Evolutionary conservation across 129 eudicot species (phyloP).

Genomic region (Helianthus annuus): HanXRQr2.0-SUNRISE NC_035445.2:31980945-31981444

Average conservation of each 20-base stretch:
- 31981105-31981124: slow-evolving; percentile 47
- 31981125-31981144: slow-evolving; percentile 32
- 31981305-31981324: slow-evolving; percentile 55
- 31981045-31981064: slow-evolving; percentile 4
- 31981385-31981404: slow-evolving; percentile 54
- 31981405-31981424: slow-evolving; percentile 54
- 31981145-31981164: slow-evolving; percentile 41
- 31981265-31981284: slow-evolving; percentile 43
- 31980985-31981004: neutral
- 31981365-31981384: slow-evolving; percentile 61
- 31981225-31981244: neutral
- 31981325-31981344: slow-evolving; percentile 46
- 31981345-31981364: slow-evolving; percentile 53
- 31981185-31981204: slow-evolving; percentile 57
- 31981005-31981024: neutral
- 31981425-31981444: slow-evolving; percentile 62
- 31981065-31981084: slow-evolving; percentile 61
- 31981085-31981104: slow-evolving; percentile 40
- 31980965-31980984: too few relatives aligned
- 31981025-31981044: neutral
- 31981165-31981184: slow-evolving; percentile 44
- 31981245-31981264: slow-evolving; percentile 20
- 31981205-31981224: slow-evolving; percentile 48
- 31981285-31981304: slow-evolving; percentile 38
- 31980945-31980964: too few relatives aligned